A percentile compares a stretch with the other conserved stretches of the same genome.
phyloP scores from a whole-genome alignment of 2,329 filamentous ascomycete species.

The Claviceps sp. region DNA sequence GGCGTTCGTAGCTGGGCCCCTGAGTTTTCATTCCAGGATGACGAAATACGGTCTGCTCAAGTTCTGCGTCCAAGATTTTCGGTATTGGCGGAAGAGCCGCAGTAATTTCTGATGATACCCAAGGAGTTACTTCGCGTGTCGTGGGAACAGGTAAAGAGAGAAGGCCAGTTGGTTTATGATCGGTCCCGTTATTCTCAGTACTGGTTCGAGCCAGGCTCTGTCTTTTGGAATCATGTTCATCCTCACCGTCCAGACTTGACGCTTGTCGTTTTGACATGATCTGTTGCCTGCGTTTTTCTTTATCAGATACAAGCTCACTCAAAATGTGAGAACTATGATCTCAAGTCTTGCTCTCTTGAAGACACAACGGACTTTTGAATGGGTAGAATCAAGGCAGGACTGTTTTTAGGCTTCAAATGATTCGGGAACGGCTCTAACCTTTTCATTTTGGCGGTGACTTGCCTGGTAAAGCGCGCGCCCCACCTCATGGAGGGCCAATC shows the following conservation, averaged over 20 bases:
- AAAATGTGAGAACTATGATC: not conserved
- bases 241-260: not conserved
- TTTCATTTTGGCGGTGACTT: not conserved
- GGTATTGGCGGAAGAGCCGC: constrained; percentile 44
- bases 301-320: not conserved
- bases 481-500: constrained; percentile 5
- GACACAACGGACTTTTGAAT: not conserved
- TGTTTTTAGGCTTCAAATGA: not conserved
- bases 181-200: not conserved
- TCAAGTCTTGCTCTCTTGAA: not conserved
- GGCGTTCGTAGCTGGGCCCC: constrained; percentile 52
- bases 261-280: constrained; percentile 4
- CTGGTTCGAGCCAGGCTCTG: not conserved
- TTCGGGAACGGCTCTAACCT: not conserved
- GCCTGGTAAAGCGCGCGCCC: not conserved
- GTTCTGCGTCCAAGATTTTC: constrained; percentile 39
- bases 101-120: constrained; percentile 36
- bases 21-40: constrained; percentile 37
- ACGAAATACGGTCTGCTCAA: constrained; percentile 53
- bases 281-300: not conserved
- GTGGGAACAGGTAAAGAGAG: constrained; percentile 5
- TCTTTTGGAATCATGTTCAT: constrained; percentile 6
- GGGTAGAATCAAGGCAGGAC: not conserved
- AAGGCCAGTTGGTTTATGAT: not conserved
- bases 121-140: constrained; percentile 25